Evolutionary conservation across 352 stramenopile species (phyloP).

Genomic region (Phytophthora macrochlamydospora): DNA sequence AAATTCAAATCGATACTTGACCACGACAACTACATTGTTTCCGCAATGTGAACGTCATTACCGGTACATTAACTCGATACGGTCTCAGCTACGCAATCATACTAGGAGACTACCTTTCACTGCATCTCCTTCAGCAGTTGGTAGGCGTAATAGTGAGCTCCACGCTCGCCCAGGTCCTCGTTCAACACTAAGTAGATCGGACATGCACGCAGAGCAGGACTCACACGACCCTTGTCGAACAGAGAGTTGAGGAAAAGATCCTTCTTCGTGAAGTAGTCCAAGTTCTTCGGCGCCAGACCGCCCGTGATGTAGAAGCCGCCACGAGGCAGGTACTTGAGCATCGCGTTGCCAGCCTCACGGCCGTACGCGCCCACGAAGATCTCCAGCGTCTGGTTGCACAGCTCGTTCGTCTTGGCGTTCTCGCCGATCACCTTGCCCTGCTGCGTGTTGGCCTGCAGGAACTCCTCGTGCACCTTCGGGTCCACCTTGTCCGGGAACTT

Average conservation of each 20-base stretch:
- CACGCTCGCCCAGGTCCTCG: slow-evolving; percentile 86
- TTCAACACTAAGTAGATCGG: slow-evolving; percentile 88
- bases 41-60: too few relatives aligned
- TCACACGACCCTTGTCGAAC: slow-evolving; percentile 90
- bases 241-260: slow-evolving; percentile 76
- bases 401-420: slow-evolving; percentile 81
- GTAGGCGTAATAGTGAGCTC: slow-evolving; percentile 85
- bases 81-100: too few relatives aligned
- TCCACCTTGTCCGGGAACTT: slow-evolving; percentile 91
- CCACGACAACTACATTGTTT: too few relatives aligned
- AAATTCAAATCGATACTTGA: too few relatives aligned
- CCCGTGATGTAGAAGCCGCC: slow-evolving; percentile 97
- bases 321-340: slow-evolving; percentile 95
- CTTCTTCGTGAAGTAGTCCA: slow-evolving; percentile 90
- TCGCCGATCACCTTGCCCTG: slow-evolving; percentile 84
- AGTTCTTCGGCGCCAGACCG: slow-evolving; percentile 96
- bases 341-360: slow-evolving; percentile 92
- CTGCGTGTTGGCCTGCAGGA: slow-evolving; percentile 55
- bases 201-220: slow-evolving; percentile 63
- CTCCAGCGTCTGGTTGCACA: slow-evolving; percentile 89
- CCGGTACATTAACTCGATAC: too few relatives aligned
- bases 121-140: slow-evolving; percentile 45
- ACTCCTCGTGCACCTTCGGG: slow-evolving; percentile 71
- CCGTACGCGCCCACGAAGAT: slow-evolving; percentile 96
- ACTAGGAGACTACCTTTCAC: too few relatives aligned